Base-by-base conservation (phyloP, 2,329 filamentous ascomycete species). In the Ophiostoma australiae region DNA sequence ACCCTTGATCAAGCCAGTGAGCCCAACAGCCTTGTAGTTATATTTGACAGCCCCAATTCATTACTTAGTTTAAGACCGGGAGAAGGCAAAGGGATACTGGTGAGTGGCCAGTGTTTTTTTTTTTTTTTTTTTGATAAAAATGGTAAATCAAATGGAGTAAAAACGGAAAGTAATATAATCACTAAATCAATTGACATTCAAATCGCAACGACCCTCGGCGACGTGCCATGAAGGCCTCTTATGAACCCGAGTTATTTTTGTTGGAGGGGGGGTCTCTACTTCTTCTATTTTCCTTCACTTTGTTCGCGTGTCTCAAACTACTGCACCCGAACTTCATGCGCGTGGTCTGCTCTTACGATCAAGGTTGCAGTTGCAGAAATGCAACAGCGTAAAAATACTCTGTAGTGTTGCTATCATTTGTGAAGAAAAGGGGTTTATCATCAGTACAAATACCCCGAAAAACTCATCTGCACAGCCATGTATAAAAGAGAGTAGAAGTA, bases 271-370 rank as follows among this genome's bases (percentile, higher is more conserved):
- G 27, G 27, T 1, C n/a, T n/a, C n/a, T n/a, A n/a, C n/a, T 31
- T 31, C 27, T 31, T 31, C 27, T 31, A 31, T 31, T 31, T 39
- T 39, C 10, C 8, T 10, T 39, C 1, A 39, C 37, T 39, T 48
- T 48, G 27, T 61, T 31, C 13, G 15, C 27, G 27, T 61, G 55
- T 61, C 55, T 33, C 23, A 27, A 61, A 35, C 58, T 20, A 63
- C 13, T 63, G 58, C 27, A 33, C 58, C 58, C 58, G 13, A 11
- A 15, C 52, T 11, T 27, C 15, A 13, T 58, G 52, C 23, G 8
- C 23, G 52, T 58, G n/a, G 52, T n/a, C 52, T 58, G 52, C 52
- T 58, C 52, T 27, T 58, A 58, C 52, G 52, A 58, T 58, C 52
- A 17, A 13, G 23, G 52, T 58, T 27, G 52, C 52, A 58, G 52